phyloP scores from a whole-genome alignment of 768 basidiomycete genomes.

The Trametes sanguinea region DNA sequence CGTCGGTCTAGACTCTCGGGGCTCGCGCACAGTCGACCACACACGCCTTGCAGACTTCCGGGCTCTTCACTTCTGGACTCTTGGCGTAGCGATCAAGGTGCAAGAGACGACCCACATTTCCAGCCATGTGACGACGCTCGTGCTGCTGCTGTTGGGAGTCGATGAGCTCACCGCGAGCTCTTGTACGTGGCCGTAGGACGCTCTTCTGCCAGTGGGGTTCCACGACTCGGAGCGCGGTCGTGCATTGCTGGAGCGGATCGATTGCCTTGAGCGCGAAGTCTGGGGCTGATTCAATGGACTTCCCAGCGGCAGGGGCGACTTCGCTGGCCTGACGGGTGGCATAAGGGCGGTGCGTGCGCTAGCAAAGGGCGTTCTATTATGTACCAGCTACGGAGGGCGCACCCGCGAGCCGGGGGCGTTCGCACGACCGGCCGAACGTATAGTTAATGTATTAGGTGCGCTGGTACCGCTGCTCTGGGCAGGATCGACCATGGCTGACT shows the following conservation, averaged over 20 bases:
- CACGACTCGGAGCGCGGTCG: background rate
- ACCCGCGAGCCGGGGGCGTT: conserved; percentile 2
- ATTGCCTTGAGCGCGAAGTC: conserved; percentile 1
- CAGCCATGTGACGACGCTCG: conserved; percentile 8
- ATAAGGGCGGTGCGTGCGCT: background rate
- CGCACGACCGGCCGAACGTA: background rate
- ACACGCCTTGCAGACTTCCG: background rate
- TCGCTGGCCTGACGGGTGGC: background rate
- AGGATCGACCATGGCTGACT: background rate
- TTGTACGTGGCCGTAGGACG: background rate
- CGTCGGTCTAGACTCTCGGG: conserved; percentile 1
- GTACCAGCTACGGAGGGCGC: conserved; percentile 11
- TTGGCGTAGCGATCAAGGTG: background rate
- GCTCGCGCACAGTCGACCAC: background rate
- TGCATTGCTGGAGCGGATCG: background rate
- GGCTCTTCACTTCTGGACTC: background rate
- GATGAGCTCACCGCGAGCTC: background rate
- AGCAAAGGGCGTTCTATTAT: background rate
- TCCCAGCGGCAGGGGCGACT: conserved; percentile 1
- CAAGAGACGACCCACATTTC: background rate
- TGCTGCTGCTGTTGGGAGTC: background rate
- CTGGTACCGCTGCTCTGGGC: background rate
- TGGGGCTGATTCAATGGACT: background rate
- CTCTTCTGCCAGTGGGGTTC: background rate
- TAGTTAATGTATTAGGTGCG: conserved; percentile 9